Base-by-base conservation (phyloP, 352 stramenopile species). In the Pythium diclinum region DNA sequence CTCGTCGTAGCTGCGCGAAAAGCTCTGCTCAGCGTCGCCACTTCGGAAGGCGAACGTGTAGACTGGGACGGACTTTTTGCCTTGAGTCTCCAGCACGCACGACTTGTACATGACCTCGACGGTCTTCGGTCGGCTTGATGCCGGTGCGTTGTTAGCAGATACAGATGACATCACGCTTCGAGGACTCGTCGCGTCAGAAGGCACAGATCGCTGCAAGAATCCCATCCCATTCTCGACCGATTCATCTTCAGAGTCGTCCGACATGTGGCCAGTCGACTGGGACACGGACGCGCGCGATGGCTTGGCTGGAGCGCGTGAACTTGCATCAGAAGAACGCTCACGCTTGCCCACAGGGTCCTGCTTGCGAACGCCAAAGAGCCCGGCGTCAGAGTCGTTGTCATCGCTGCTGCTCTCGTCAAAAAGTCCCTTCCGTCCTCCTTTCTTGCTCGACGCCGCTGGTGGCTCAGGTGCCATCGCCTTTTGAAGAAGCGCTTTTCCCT, bases 371-470 rank as follows among this genome's bases (percentile, higher is more conserved):
- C 77, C 77, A 42, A 91, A 89, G 13, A 91, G 54, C 0, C 76
- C 83, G 25, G 56, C 67, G 28, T 87, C 77, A 0, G 71, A 81
- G 51, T 82, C 76, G 32, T 75, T 69, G 3, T 79, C 63, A 8
- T 76, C 76, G 38, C 77, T 86, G 71, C 73, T 86, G 55, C 84
- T 95, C 36, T 91, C 85, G 64, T 95, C 86, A 69, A 95, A 95
- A 1, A 95, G 65, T 6, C 84, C 84, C 51, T 77, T 89, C 2
- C 84, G 77, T 52, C 79, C 78, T 7, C 76, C 44, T 44, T 76
- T 75, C 21, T 61, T 63, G 28, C 72, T 79, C n/a, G 60, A 32
- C 23, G 44, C 14, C 28, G 58, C 42, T 36, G 57, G 54, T 19
- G 52, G 44, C 16, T 71, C 66, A 48, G 55, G 54, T 16, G 61